Evolutionary conservation across 2,329 filamentous ascomycete species (phyloP), one percentile per base, ranked within the genome.

Genomic region (Chrysoporthe deuterocubensis): DNA sequence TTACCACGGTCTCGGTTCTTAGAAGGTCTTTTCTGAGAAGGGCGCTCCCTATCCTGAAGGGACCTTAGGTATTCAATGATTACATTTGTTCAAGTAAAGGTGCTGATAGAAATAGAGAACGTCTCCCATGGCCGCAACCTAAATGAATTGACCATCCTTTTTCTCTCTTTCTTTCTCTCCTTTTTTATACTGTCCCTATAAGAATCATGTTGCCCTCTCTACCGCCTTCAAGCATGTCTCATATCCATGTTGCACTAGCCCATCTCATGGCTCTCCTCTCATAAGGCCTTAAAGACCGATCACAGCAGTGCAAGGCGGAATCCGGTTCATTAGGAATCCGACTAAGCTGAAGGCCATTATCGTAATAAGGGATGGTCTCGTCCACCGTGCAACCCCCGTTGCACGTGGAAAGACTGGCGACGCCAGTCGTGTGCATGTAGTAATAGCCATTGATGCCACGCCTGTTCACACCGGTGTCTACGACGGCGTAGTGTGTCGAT

Each of bases 361-460:
- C 57, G 11, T 37, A 59, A 14, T 37, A 37, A 21, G 57, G 57
- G 1, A 6, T 40, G 16, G 16, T 42, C 7, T 21, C 6, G 18
- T 42, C 37, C 18, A 26, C 40, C 3, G 57, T 32, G 40, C 57
- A 60, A 13, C 40, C 57, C 13, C 57, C n/a, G n/a, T 16, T 26
- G n/a, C 57, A 60, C 7, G 57, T 60, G 57, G 32, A 60, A 7
- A 60, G 40, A 14, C 57, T 32, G 37, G 21, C 16, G n/a, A 60
- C 7, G 40, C 40, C 40, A 11, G 44, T 60, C 18, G n/a, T 32
- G 40, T 11, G 44, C 14, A 40, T 60, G 11, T 44, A 32, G 11
- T 44, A 60, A 18, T 60, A 44, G 16, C 40, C 40, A n/a, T 42
- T 60, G 37, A 60, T 21, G 21, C 13, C 40, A n/a, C n/a, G 32